Percentiles rank a stretch among this genome's conserved stretches.
Conservation (phyloP, 2,329 filamentous ascomycete genomes). For the Epichloe baconii region DNA sequence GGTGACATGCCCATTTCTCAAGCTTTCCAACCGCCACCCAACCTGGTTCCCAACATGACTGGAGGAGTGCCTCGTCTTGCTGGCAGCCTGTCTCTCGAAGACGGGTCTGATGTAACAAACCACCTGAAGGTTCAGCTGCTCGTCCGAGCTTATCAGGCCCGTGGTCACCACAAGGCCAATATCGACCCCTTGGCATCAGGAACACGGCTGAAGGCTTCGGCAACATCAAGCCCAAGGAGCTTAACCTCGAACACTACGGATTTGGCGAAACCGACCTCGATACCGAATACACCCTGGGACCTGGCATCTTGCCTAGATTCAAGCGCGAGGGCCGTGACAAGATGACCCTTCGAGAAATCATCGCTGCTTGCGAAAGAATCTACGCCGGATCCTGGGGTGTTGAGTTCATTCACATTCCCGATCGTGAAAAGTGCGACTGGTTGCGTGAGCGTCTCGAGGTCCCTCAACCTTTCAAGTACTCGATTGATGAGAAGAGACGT, state of each 20-base stretch:
- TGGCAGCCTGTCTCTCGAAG: constrained; percentile 52
- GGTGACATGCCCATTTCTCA: constrained; percentile 96
- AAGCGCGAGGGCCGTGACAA: constrained; percentile 78
- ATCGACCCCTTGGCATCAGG: constrained; percentile 94
- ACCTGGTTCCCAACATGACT: constrained; percentile 69
- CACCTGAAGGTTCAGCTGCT: constrained; percentile 97
- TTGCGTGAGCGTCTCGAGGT: constrained; percentile 90
- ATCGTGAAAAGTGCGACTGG: constrained; percentile 97
- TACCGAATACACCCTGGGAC: constrained; percentile 80
- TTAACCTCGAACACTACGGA: constrained; percentile 85
- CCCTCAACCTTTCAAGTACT: constrained; percentile 91
- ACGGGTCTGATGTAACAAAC: constrained; percentile 77
- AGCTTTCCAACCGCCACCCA: constrained; percentile 92
- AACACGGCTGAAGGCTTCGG: constrained; percentile 63
- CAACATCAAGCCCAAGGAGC: constrained; percentile 80
- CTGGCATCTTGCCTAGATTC: constrained; percentile 90
- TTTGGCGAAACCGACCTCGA: constrained; percentile 93
- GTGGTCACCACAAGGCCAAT: constrained; percentile 95
- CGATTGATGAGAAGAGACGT: constrained; percentile 92
- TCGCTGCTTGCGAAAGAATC: constrained; percentile 82
- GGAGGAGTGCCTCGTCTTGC: constrained; percentile 64
- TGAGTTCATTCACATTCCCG: constrained; percentile 98
- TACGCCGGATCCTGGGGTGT: constrained; percentile 97
- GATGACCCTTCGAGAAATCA: constrained; percentile 93
- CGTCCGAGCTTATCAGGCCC: constrained; percentile 93